Conservation (phyloP, 2,329 filamentous ascomycete genomes). For the Acrocalymma vagum region DNA sequence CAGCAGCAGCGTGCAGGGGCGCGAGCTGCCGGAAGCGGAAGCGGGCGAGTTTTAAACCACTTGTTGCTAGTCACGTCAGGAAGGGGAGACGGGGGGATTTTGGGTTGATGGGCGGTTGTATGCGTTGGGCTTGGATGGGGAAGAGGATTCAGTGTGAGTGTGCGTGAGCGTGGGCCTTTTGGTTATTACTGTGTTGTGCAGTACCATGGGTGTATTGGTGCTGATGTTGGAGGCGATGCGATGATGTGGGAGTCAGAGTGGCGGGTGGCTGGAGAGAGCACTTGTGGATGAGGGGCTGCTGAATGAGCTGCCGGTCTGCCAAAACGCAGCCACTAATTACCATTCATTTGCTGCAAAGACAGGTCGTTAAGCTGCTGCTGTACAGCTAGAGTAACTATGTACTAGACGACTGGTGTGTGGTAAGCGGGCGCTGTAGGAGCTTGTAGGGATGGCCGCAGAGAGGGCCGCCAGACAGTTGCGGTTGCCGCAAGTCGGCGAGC, state of each 20-base stretch:
- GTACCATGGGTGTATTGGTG: too few relatives aligned
- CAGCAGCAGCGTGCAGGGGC: slow-evolving; percentile 26
- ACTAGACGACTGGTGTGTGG: slow-evolving; percentile 6
- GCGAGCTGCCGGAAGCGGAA: slow-evolving; percentile 2
- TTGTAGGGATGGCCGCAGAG: slow-evolving; percentile 26
- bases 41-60: slow-evolving; percentile 23
- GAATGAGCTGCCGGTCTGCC: too few relatives aligned
- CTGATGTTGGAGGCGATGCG: too few relatives aligned
- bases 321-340: too few relatives aligned
- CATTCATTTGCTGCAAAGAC: too few relatives aligned
- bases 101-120: too few relatives aligned
- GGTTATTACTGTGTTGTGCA: too few relatives aligned
- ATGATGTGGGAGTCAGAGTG: too few relatives aligned
- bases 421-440: slow-evolving; percentile 10
- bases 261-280: slow-evolving; percentile 22
- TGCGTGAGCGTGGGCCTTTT: too few relatives aligned
- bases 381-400: slow-evolving; percentile 11
- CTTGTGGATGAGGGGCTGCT: too few relatives aligned
- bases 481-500: slow-evolving; percentile 18
- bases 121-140: too few relatives aligned
- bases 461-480: slow-evolving; percentile 19
- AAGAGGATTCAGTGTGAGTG: too few relatives aligned
- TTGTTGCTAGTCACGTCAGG: slow-evolving; percentile 29
- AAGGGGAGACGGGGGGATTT: slow-evolving; percentile 22
- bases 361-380: slow-evolving; percentile 11